These are phyloP conservation scores for Straminergon stramineum DNA, from an alignment of 225 moss, liverwort and hornwort genomes.

Conservation along the genomic window DNA sequence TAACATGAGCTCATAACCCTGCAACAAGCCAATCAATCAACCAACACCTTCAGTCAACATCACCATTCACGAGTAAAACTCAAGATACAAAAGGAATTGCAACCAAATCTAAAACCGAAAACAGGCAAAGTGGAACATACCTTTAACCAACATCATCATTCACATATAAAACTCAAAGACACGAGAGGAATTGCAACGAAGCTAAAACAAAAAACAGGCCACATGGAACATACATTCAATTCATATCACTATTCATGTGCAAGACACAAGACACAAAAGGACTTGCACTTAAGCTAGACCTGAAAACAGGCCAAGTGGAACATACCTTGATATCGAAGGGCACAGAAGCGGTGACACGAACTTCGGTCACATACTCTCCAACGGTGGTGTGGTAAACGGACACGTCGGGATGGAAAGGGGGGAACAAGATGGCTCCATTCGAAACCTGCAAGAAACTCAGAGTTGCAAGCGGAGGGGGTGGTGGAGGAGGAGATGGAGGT, in stretches of 20 bases:
- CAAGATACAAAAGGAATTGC: neutral
- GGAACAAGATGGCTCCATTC: conserved; percentile 7
- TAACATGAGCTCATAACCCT: conserved; percentile 24
- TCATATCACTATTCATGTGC: neutral
- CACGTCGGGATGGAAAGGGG: conserved; percentile 14
- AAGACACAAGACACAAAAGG: neutral
- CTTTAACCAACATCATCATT: neutral
- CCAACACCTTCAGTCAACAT: neutral
- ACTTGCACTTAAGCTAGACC: neutral
- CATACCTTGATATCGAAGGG: conserved; percentile 26
- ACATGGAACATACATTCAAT: neutral
- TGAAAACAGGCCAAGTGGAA: neutral
- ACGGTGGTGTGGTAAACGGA: conserved; percentile 13
- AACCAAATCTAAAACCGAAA: neutral
- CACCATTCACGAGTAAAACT: neutral
- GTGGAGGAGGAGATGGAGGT: conserved; percentile 12
- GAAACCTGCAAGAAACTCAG: conserved; percentile 28
- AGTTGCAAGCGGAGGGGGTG: conserved; percentile 22
- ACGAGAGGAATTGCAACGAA: neutral
- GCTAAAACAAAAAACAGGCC: neutral
- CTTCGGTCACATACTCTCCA: conserved; percentile 15
- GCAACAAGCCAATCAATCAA: neutral
- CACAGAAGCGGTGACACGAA: conserved; percentile 27
- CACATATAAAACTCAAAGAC: neutral
- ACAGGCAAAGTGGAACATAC: neutral